Evolutionary conservation across 352 stramenopile species (phyloP).

Genomic region (Blastocystis sp.): DNA sequence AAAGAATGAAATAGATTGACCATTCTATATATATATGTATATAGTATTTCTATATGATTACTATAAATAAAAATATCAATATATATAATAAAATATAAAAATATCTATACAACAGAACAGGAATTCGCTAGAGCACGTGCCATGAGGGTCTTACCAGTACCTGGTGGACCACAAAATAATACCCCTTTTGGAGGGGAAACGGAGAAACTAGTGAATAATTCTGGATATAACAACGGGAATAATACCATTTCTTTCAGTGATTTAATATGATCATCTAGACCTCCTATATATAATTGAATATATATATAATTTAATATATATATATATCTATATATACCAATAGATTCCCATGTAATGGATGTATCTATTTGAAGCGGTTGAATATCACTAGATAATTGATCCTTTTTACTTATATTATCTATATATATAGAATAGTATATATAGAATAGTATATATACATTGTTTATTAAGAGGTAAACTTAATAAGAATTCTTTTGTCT

Average conservation of each 20-base stretch:
- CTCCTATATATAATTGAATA: too few relatives aligned
- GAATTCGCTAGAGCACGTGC: conserved; percentile 65
- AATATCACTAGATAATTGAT: conserved; percentile 53
- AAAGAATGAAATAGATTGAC: conserved; percentile 66
- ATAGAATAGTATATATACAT: too few relatives aligned
- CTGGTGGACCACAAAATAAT: conserved; percentile 63
- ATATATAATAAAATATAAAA: conserved; percentile 7
- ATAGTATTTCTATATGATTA: too few relatives aligned
- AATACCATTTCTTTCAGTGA: conserved; percentile 76
- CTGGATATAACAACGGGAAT: conserved; percentile 67
- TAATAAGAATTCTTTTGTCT: too few relatives aligned
- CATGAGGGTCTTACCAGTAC: conserved; percentile 67
- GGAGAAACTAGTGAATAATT: conserved; percentile 69
- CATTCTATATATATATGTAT: conserved; percentile 39
- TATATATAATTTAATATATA: too few relatives aligned
- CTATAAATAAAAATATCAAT: conserved; percentile 51
- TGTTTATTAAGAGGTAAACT: too few relatives aligned
- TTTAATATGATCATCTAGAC: conserved; percentile 59
- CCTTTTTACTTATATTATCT: conserved; percentile 42
- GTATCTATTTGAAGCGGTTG: conserved; percentile 57
- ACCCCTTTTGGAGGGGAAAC: conserved; percentile 59
- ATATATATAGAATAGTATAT: too few relatives aligned
- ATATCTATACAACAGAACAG: conserved; percentile 45
- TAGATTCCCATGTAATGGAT: conserved; percentile 59
- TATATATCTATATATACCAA: too few relatives aligned